A percentile compares a stretch with the other conserved stretches of the same genome.
Conservation (phyloP, 768 basidiomycete species). For the Hygrophorus pudorinus region DNA sequence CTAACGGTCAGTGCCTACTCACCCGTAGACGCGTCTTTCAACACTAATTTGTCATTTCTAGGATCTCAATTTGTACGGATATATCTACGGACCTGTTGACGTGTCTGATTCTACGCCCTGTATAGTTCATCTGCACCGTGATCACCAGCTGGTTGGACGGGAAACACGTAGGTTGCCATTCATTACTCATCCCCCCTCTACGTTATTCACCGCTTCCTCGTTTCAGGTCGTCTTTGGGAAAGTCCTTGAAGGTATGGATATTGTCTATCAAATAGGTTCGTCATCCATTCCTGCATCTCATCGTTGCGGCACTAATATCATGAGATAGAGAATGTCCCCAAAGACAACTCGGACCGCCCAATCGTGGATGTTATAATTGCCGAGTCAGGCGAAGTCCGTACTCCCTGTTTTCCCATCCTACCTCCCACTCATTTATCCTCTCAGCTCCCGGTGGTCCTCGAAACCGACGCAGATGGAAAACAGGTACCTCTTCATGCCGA, state of each 20-base stretch:
- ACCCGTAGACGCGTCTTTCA: neutral
- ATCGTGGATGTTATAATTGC: constrained; percentile 67
- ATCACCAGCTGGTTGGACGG: constrained; percentile 86
- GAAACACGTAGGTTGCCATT: constrained; percentile 52
- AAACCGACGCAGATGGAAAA: constrained; percentile 55
- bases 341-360: constrained; percentile 65
- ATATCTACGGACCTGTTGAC: constrained; percentile 1
- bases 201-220: neutral
- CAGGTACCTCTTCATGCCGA: constrained; percentile 94
- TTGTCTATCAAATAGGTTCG: constrained; percentile 68
- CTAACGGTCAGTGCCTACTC: constrained; percentile 55
- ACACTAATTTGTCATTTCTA: constrained; percentile 17
- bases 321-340: constrained; percentile 62
- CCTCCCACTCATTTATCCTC: constrained; percentile 1
- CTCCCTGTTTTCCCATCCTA: neutral
- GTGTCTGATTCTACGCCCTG: constrained; percentile 5
- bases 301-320: constrained; percentile 1
- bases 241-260: constrained; percentile 87
- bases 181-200: neutral
- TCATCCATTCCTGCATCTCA: neutral
- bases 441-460: constrained; percentile 45
- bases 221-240: constrained; percentile 84
- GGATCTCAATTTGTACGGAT: constrained; percentile 81
- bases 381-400: constrained; percentile 77
- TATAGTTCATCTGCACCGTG: constrained; percentile 87